A percentile compares a stretch with the other conserved stretches of the same genome.
Evolutionary conservation across 2,329 filamentous ascomycete genomes (phyloP).

Genomic region (Nemania sp.): DNA sequence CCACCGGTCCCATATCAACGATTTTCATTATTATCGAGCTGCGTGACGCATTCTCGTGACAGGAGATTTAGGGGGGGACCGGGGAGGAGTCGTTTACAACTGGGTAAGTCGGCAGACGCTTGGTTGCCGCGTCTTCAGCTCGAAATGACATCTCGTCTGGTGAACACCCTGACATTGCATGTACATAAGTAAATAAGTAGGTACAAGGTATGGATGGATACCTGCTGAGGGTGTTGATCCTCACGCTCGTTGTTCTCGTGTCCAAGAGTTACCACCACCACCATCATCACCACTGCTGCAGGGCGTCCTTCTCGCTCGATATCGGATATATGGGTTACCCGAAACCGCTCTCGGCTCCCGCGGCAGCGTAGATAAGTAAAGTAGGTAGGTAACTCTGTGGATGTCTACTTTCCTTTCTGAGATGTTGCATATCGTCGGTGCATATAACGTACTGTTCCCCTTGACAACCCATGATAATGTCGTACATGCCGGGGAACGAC

Average conservation of each 20-base stretch:
- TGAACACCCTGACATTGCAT: background rate
- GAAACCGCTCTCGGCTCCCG: background rate
- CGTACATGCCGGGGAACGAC: constrained; percentile 22
- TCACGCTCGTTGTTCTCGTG: background rate
- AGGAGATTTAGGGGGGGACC: background rate
- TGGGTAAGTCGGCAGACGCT: background rate
- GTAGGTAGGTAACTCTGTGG: background rate
- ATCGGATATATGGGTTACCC: background rate
- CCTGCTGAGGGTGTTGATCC: constrained; percentile 5
- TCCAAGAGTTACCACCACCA: too few species aligned
- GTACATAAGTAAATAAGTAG: background rate
- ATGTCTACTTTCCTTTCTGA: background rate
- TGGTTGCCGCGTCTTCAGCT: constrained; percentile 2
- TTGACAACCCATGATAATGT: constrained; percentile 10
- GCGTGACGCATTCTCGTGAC: constrained; percentile 20
- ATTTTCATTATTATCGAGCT: background rate
- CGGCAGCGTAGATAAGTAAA: background rate
- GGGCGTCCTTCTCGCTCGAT: too few species aligned
- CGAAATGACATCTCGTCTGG: constrained; percentile 5
- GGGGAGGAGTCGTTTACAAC: constrained; percentile 6
- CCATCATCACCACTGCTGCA: too few species aligned
- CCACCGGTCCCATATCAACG: background rate
- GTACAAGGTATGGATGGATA: background rate
- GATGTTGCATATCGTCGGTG: constrained; percentile 19
- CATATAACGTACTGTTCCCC: background rate